phyloP scores from a whole-genome alignment of 2,329 filamentous ascomycete species.

The Apiospora phragmitis region DNA sequence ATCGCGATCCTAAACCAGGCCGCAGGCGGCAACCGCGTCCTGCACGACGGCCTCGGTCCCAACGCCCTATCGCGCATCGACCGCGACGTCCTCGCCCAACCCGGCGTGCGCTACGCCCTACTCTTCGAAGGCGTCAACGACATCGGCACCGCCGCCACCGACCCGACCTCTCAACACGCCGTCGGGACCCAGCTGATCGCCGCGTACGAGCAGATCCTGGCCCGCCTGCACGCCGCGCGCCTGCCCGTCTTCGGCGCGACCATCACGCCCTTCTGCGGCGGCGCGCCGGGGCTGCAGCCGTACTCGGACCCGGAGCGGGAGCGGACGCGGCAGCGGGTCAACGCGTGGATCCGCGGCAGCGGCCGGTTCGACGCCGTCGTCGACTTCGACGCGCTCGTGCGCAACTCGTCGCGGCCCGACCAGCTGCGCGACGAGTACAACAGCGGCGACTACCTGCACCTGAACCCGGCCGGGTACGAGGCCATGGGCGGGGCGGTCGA shows the following conservation, averaged over 20 bases:
- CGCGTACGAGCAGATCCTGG: slow-evolving; percentile 57
- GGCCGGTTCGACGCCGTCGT: slow-evolving; percentile 60
- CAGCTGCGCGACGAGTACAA: slow-evolving; percentile 47
- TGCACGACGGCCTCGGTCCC: slow-evolving; percentile 60
- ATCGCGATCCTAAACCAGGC: slow-evolving; percentile 60
- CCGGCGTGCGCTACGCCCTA: slow-evolving; percentile 54
- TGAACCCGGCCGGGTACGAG: slow-evolving; percentile 55
- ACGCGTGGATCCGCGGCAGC: slow-evolving; percentile 56
- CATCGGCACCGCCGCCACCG: slow-evolving; percentile 52
- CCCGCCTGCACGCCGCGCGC: slow-evolving; percentile 50
- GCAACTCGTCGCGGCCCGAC: slow-evolving; percentile 42
- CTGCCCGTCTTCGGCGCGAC: slow-evolving; percentile 61
- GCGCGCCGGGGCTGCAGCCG: slow-evolving; percentile 41
- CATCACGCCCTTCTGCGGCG: slow-evolving; percentile 53
- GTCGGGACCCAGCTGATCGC: slow-evolving; percentile 50
- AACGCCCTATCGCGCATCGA: slow-evolving; percentile 58
- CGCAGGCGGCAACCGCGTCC: slow-evolving; percentile 62
- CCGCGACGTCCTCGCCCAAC: slow-evolving; percentile 59
- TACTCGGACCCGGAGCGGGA: slow-evolving; percentile 56
- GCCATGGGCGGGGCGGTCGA: slow-evolving; percentile 57
- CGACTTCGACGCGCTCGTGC: slow-evolving; percentile 59
- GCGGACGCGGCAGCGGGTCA: slow-evolving; percentile 53
- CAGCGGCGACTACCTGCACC: slow-evolving; percentile 62
- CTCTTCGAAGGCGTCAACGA: slow-evolving; percentile 67
- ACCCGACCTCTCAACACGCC: slow-evolving; percentile 40